These are phyloP conservation scores for Alternaria sp. DNA, from an alignment of 2,329 filamentous ascomycete species.

Conservation along the genomic window DNA sequence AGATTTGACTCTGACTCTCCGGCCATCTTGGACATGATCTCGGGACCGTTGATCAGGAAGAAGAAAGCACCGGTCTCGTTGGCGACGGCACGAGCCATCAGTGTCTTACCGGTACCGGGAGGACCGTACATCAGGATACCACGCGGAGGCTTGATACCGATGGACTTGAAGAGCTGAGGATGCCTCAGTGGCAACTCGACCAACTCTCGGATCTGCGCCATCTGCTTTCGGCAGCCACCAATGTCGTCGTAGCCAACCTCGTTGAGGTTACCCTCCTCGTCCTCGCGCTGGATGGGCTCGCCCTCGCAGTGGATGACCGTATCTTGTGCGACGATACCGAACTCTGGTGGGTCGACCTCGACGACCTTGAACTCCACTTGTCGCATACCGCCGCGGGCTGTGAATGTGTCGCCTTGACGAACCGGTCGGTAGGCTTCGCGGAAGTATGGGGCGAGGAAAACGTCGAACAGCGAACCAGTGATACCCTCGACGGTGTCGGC, in stretches of 20 bases:
- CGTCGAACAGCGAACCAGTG: constrained; percentile 96
- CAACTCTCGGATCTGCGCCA: constrained; percentile 99
- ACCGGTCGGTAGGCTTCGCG: constrained; percentile 98
- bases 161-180: constrained; percentile 99
- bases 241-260: constrained; percentile 99
- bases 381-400: constrained; percentile 95
- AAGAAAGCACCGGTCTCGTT: constrained; percentile 99
- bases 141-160: constrained; percentile 98
- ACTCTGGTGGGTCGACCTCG: constrained; percentile 97
- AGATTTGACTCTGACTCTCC: constrained; percentile 99
- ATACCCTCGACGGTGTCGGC: constrained; percentile 98
- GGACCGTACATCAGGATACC: constrained; percentile 94
- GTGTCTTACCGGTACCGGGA: constrained; percentile 98
- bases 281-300: constrained; percentile 94
- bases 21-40: constrained; percentile 99
- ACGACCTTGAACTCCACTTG: constrained; percentile 99
- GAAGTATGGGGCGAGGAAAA: constrained; percentile 99
- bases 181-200: constrained; percentile 96
- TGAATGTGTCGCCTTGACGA: constrained; percentile 96
- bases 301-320: constrained; percentile 99
- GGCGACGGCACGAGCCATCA: constrained; percentile 98
- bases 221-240: constrained; percentile 98
- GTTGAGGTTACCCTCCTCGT: constrained; percentile 98
- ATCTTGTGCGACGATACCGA: constrained; percentile 97
- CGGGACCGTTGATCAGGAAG: constrained; percentile 98